phyloP scores from a whole-genome alignment of 345 rosid genomes.

The Brassica nigra region DNA sequence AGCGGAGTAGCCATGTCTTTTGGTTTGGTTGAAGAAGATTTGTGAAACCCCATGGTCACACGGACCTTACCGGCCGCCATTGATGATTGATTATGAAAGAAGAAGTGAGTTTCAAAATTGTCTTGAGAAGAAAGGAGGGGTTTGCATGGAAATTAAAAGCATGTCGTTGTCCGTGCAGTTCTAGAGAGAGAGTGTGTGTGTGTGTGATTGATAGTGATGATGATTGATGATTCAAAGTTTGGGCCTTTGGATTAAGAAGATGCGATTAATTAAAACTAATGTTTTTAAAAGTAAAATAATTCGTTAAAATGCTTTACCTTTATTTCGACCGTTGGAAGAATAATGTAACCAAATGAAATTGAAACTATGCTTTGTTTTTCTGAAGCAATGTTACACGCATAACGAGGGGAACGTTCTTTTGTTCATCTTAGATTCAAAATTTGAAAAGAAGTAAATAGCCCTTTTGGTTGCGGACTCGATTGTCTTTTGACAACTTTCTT shows the following conservation, averaged over 20 bases:
- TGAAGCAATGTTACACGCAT: neutral
- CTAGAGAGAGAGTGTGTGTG: neutral
- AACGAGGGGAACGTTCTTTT: neutral
- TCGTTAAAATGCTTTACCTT: neutral
- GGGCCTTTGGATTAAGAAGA: neutral
- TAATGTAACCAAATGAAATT: neutral
- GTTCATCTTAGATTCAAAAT: neutral
- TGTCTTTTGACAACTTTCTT: no score
- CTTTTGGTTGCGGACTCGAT: no score
- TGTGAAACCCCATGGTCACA: slow-evolving; percentile 81
- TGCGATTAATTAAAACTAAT: neutral
- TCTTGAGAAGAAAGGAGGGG: slow-evolving; percentile 29
- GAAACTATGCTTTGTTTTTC: neutral
- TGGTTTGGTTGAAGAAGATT: slow-evolving; percentile 54
- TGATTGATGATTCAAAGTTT: neutral
- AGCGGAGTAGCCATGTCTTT: slow-evolving; percentile 17
- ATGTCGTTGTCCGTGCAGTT: slow-evolving; percentile 42
- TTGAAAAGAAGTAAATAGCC: neutral
- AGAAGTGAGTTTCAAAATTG: neutral
- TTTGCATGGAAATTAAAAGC: slow-evolving; percentile 44
- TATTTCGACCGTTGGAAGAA: neutral
- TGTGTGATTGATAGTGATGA: neutral
- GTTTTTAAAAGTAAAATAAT: neutral
- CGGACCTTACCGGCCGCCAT: slow-evolving; percentile 94
- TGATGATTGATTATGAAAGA: slow-evolving; percentile 1